Evolutionary conservation across 352 stramenopile species (phyloP), one percentile per base, ranked within the genome.

Genomic region (Thalassiosira livingstoniorum): DNA sequence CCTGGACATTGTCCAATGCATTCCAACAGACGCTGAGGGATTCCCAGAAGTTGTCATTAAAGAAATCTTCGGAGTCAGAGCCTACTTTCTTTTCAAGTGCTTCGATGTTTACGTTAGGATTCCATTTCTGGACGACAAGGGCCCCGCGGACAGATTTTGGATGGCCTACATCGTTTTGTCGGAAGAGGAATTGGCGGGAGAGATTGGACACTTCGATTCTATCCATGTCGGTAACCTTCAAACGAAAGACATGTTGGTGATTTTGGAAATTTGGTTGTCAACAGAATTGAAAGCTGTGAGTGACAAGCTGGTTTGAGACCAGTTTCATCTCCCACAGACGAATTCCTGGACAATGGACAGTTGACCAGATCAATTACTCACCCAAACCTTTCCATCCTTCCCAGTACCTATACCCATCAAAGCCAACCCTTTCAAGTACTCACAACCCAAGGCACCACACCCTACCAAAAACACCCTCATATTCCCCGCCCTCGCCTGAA

Each of bases 391-490:
- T 13, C 95, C 96, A 64, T 94, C 76, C 42, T 95, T 92, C 29
- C 92, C 93, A 34, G 92, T 97, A 2, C 93, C 93, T 11, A 99
- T 91, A 37, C 97, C 97, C 93, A 98, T 97, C 75, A 99, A 95
- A 2, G 97, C 97, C 92, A 98, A 98, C 79, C 98, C 99, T 87
- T 99, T 99, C 0, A 99, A 89, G 91, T 99, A 98, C 87, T 99
- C 97, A 78, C 97, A 99, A 7, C 97, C 97, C 32, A 99, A 96
- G 1, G 97, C 97, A 53, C 97, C 97, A 32, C 96, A 97, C 25
- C 97, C 97, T 23, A 99, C 97, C 51, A 99, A 92, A 81, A 99
- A 99, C 60, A 92, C 85, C 51, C 93, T 97, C 72, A 97, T 80
- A 58, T 94, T 92, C 32, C 95, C 89, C 54, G 98, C 91, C 64